phyloP scores from a whole-genome alignment of 2,329 filamentous ascomycete genomes.

The Nigrospora osmanthi region DNA sequence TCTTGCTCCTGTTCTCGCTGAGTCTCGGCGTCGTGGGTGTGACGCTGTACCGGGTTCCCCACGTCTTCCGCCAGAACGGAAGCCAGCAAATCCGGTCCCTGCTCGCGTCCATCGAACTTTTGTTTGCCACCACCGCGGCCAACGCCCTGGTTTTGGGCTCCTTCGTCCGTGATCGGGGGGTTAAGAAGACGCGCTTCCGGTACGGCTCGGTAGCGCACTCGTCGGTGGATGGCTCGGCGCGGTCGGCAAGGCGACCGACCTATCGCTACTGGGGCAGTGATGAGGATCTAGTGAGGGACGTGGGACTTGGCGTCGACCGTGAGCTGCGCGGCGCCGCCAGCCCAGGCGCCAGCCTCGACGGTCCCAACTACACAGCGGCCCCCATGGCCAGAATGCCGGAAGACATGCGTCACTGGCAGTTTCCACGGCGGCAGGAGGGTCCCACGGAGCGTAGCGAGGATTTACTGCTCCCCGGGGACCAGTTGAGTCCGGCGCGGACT shows the following conservation, averaged over 20 bases:
- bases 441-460: constrained; percentile 35
- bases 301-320: constrained; percentile 62
- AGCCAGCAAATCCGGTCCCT: constrained; percentile 83
- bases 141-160: constrained; percentile 88
- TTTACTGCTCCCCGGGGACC: constrained; percentile 29
- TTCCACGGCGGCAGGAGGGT: constrained; percentile 30
- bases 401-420: constrained; percentile 39
- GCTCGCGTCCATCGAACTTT: constrained; percentile 80
- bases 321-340: constrained; percentile 34
- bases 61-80: constrained; percentile 63
- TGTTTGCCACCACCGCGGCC: constrained; percentile 79
- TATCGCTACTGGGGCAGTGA: constrained; percentile 78
- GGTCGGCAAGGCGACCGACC: constrained; percentile 34
- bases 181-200: constrained; percentile 83
- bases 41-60: constrained; percentile 73
- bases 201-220: constrained; percentile 51
- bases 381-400: constrained; percentile 22
- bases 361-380: constrained; percentile 25
- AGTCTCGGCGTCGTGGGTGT: constrained; percentile 74
- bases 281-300: constrained; percentile 74
- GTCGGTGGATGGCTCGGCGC: constrained; percentile 47
- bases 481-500: constrained; percentile 26
- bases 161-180: constrained; percentile 81
- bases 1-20: constrained; percentile 74
- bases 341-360: constrained; percentile 11